Conservation (phyloP, 2,329 filamentous ascomycete genomes). For the Xylariaceae sp. region DNA sequence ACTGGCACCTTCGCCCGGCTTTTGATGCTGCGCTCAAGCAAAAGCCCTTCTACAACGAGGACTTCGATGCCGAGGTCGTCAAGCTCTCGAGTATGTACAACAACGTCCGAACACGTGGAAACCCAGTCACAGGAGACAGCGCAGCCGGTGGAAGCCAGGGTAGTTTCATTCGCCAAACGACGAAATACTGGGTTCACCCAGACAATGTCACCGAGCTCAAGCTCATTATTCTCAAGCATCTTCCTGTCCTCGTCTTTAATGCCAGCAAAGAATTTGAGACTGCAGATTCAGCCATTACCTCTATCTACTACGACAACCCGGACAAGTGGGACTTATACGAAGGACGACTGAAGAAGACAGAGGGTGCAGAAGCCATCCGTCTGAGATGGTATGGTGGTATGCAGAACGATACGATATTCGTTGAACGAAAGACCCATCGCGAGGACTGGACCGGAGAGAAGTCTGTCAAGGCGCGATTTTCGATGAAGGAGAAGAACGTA, state of each 20-base stretch:
- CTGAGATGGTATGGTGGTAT: slow-evolving; percentile 97
- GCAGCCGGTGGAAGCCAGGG: slow-evolving; percentile 86
- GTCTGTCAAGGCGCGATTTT: slow-evolving; percentile 94
- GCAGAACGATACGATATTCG: slow-evolving; percentile 90
- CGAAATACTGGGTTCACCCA: slow-evolving; percentile 98
- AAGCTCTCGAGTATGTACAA: slow-evolving; percentile 95
- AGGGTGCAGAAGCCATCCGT: slow-evolving; percentile 94
- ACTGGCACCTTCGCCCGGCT: slow-evolving; percentile 89
- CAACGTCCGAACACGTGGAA: slow-evolving; percentile 84
- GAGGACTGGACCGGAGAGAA: slow-evolving; percentile 99
- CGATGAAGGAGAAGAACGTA: slow-evolving; percentile 94
- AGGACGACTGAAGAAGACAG: slow-evolving; percentile 93
- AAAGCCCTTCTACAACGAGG: slow-evolving; percentile 98
- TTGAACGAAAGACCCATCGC: slow-evolving; percentile 95
- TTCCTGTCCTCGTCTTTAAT: slow-evolving; percentile 96
- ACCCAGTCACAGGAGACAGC: slow-evolving; percentile 87
- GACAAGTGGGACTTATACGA: slow-evolving; percentile 92
- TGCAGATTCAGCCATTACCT: slow-evolving; percentile 90
- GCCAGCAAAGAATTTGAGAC: slow-evolving; percentile 91
- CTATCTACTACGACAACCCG: slow-evolving; percentile 96
- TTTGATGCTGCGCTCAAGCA: slow-evolving; percentile 92
- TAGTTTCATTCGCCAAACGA: slow-evolving; percentile 94
- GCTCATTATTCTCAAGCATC: slow-evolving; percentile 93
- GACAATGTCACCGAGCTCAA: slow-evolving; percentile 98
- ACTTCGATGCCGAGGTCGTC: slow-evolving; percentile 93